Evolutionary conservation across 305 asterid genomes (phyloP).

Genomic region (Lippia alba): DNA sequence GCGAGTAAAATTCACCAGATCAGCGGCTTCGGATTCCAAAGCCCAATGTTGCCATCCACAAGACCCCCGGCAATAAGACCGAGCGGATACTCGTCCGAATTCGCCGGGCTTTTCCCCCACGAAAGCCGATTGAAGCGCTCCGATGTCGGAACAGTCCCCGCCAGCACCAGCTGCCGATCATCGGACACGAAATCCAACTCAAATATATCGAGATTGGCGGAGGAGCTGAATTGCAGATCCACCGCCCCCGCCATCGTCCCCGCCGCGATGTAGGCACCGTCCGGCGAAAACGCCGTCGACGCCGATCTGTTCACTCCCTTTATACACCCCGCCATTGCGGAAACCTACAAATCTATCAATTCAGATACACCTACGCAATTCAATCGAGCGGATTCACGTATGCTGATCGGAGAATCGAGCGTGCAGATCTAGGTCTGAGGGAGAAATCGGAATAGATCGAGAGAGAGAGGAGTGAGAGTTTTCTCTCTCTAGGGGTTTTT

Average conservation of each 20-base stretch:
- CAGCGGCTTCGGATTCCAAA: conserved; percentile 88
- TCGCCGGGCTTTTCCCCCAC: conserved; percentile 70
- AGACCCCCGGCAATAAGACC: conserved; percentile 98
- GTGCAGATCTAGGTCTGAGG: conserved; percentile 37
- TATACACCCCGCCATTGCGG: conserved; percentile 75
- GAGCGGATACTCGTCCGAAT: conserved; percentile 73
- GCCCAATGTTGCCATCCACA: conserved; percentile 92
- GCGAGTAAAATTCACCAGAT: conserved; percentile 63
- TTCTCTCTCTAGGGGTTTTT: conserved; percentile 47
- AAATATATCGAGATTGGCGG: conserved; percentile 90
- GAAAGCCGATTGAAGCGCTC: conserved; percentile 88
- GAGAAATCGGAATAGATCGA: conserved; percentile 47
- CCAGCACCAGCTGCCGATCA: conserved; percentile 65
- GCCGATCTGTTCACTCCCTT: conserved; percentile 97
- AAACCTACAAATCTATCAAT: conserved; percentile 38
- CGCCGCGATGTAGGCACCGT: conserved; percentile 85
- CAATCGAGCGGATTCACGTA: conserved; percentile 27
- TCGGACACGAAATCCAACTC: conserved; percentile 87
- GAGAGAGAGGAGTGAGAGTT: conserved; percentile 34
- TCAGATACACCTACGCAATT: conserved; percentile 23
- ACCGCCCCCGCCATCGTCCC: conserved; percentile 99
- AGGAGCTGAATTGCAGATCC: conserved; percentile 95
- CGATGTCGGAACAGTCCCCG: conserved; percentile 74
- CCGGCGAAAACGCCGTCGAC: conserved; percentile 93
- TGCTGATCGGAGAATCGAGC: conserved; percentile 32